phyloP scores from a whole-genome alignment of 75 land plant species.

The Pinus albicaulis region DNA sequence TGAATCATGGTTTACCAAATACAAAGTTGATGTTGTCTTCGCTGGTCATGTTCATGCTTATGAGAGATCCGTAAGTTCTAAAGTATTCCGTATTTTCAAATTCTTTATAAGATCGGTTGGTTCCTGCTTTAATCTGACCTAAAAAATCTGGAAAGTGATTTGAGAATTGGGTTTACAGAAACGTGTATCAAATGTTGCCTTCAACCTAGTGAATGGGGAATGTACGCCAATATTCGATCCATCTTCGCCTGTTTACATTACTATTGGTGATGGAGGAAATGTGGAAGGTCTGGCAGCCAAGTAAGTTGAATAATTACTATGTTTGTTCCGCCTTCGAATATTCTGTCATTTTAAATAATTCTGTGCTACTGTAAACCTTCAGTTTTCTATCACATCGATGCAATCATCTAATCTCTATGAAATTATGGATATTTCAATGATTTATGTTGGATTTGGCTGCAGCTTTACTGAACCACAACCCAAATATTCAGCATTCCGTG shows the following conservation, averaged over 20 bases:
- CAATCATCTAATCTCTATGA: no score
- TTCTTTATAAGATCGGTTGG: not conserved
- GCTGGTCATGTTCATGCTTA: conserved; percentile 98
- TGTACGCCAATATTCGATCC: conserved; percentile 56
- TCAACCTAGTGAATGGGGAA: conserved; percentile 55
- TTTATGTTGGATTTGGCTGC: conserved; percentile 2
- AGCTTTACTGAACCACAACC: conserved; percentile 76
- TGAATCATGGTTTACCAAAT: conserved; percentile 63
- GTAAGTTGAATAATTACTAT: conserved; percentile 30
- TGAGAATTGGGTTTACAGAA: conserved; percentile 38
- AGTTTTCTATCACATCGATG: not conserved
- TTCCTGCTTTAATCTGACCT: not conserved
- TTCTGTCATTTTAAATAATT: no score
- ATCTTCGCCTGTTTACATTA: conserved; percentile 78
- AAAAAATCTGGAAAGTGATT: not conserved
- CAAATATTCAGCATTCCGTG: conserved; percentile 69
- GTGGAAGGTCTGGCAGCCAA: conserved; percentile 74
- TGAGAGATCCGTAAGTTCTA: conserved; percentile 74
- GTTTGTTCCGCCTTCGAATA: no score
- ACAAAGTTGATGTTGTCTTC: conserved; percentile 86
- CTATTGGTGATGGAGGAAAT: conserved; percentile 97
- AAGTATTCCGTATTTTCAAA: not conserved
- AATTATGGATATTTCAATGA: not conserved
- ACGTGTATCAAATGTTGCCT: conserved; percentile 72
- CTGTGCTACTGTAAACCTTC: not conserved